A percentile compares a stretch with the other conserved stretches of the same genome.
phyloP scores from a whole-genome alignment of 208 protist genomes.

The Strigomonas culicis region DNA sequence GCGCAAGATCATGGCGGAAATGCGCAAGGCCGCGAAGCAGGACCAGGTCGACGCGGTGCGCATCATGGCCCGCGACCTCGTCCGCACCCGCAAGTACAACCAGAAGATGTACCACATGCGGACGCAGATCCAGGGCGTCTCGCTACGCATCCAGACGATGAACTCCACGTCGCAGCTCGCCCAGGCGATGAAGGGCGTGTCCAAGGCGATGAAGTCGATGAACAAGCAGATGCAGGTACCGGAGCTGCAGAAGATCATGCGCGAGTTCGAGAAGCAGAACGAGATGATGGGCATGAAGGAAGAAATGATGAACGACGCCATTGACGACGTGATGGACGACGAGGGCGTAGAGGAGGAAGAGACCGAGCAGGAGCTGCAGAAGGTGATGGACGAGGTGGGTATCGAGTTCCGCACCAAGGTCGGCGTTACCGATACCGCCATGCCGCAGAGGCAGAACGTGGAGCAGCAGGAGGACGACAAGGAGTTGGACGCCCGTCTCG shows the following conservation, averaged over 20 bases:
- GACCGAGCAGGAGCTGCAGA: slow-evolving; percentile 87
- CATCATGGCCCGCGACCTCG: slow-evolving; percentile 98
- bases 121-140: slow-evolving; percentile 95
- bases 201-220: slow-evolving; percentile 93
- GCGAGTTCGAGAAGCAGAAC: slow-evolving; percentile 97
- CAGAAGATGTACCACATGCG: slow-evolving; percentile 98
- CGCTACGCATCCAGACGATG: slow-evolving; percentile 94
- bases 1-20: slow-evolving; percentile 96
- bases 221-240: slow-evolving; percentile 97
- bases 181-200: slow-evolving; percentile 89
- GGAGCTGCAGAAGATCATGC: slow-evolving; percentile 97
- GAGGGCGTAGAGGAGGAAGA: slow-evolving; percentile 91
- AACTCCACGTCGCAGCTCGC: slow-evolving; percentile 88
- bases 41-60: slow-evolving; percentile 95
- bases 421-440: slow-evolving; percentile 37
- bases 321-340: slow-evolving; percentile 91
- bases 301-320: slow-evolving; percentile 97
- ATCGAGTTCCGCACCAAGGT: slow-evolving; percentile 86
- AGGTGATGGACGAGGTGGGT: slow-evolving; percentile 91
- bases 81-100: slow-evolving; percentile 94
- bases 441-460: slow-evolving; percentile 44
- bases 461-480: slow-evolving; percentile 60
- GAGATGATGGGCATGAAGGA: slow-evolving; percentile 98
- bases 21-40: slow-evolving; percentile 96
- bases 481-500: slow-evolving; percentile 81